Base-by-base conservation (phyloP, 2,329 filamentous ascomycete genomes). In the Fusarium protoensiforme region DNA sequence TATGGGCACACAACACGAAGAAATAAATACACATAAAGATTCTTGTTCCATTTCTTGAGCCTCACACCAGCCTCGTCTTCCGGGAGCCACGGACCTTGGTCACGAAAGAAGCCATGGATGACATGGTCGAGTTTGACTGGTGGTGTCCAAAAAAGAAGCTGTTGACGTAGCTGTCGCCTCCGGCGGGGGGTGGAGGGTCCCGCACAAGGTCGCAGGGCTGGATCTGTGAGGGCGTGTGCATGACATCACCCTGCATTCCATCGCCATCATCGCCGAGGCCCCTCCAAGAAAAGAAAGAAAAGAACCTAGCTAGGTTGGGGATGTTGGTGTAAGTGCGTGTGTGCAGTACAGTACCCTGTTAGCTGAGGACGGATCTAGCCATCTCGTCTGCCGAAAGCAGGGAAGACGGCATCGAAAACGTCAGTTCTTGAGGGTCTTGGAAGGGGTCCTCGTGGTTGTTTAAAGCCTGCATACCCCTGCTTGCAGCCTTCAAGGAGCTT, bases 201-300 rank as follows among this genome's bases (percentile, higher is more conserved):
- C 60, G 61, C 65, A 31, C 56, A 51, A 56, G 14, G 36, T 63
- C 36, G 57, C 61, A 72, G 59, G 56, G 61, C 72, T 68, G 64
- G 67, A 73, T 73, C 71, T 46, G 61, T 38, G 60, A 61, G 54
- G 59, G 29, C 38, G 59, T 48, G 29, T 57, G 60, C 29, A 81
- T 82, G 81, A 82, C 81, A 82, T 83, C 81, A 83, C 79, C 65
- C 65, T 73, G 74, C 78, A 79, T 79, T 76, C 77, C 79, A 68
- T 75, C 73, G 74, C 73, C 74, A 69, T 67, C 56, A 67, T 61
- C 64, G 65, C 36, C 33, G 59, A 65, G 33, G 35, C 13, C 38
- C 14, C 61, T 43, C 61, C 18, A 29, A 41, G 38, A 64, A 31
- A 36, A 51, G 27, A 51, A 31, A 51, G 16, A 31, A 29, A 18